phyloP scores from a whole-genome alignment of 176 grass and related monocot species.

The Carex parvula region DNA sequence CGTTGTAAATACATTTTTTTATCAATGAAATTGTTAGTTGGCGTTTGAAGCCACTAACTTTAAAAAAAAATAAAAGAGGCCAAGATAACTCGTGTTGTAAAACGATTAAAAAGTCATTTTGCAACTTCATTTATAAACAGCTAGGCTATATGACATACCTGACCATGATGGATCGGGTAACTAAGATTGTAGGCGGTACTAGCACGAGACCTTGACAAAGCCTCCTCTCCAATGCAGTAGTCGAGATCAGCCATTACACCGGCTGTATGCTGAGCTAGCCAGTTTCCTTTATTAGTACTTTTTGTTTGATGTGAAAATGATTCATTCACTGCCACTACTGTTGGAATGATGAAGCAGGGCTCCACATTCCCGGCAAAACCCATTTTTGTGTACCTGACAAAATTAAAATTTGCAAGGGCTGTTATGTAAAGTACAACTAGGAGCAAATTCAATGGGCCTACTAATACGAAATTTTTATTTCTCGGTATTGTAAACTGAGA shows the following conservation, averaged over 20 bases:
- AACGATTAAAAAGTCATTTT: background rate
- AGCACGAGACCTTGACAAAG: slow-evolving; percentile 51
- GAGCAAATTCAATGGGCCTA: background rate
- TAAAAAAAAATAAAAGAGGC: background rate
- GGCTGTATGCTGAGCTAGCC: slow-evolving; percentile 91
- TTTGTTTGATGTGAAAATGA: slow-evolving; percentile 56
- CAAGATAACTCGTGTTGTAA: background rate
- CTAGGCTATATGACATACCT: slow-evolving; percentile 38
- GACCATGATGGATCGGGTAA: slow-evolving; percentile 86
- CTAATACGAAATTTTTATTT: background rate
- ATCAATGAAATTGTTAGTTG: too few species aligned
- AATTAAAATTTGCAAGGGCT: background rate
- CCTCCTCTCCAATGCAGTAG: slow-evolving; percentile 92
- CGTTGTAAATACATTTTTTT: too few species aligned
- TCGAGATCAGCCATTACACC: slow-evolving; percentile 98
- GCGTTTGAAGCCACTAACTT: too few species aligned
- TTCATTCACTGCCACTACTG: slow-evolving; percentile 87
- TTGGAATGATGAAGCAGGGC: slow-evolving; percentile 93
- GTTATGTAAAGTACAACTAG: background rate
- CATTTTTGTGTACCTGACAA: slow-evolving; percentile 92
- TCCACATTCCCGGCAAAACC: slow-evolving; percentile 98
- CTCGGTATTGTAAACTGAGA: background rate
- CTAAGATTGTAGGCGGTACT: slow-evolving; percentile 71
- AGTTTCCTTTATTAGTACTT: slow-evolving; percentile 64
- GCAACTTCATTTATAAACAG: background rate